These are phyloP conservation scores for Trichoderma semiorbis DNA, from an alignment of 2,329 filamentous ascomycete species.

Conservation along the genomic window DNA sequence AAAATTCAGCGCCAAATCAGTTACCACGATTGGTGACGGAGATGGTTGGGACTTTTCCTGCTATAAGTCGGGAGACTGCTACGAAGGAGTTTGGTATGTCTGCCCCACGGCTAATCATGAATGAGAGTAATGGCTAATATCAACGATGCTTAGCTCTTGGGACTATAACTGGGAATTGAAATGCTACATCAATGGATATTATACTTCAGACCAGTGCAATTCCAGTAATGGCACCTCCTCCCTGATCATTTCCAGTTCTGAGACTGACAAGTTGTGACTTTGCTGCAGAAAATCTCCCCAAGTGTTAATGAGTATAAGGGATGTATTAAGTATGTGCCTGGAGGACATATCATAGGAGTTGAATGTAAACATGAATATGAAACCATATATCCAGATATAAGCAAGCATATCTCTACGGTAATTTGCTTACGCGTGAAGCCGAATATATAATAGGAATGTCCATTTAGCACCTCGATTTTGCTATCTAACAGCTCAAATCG, in stretches of 20 bases:
- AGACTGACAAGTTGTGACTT: background rate
- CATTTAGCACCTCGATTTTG: background rate
- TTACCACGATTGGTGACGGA: slow-evolving; percentile 4
- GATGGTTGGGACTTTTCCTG: slow-evolving; percentile 7
- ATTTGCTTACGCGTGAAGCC: background rate
- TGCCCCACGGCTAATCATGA: too few species aligned
- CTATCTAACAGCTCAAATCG: background rate
- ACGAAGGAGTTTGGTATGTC: background rate
- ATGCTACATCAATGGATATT: slow-evolving; percentile 4
- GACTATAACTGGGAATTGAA: background rate
- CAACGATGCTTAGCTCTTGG: background rate
- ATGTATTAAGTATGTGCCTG: background rate
- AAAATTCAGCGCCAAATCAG: background rate
- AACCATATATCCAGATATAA: too few species aligned
- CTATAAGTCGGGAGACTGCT: slow-evolving; percentile 4
- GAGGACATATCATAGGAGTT: background rate
- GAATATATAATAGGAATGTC: background rate
- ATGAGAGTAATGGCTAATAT: background rate
- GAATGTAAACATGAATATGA: too few species aligned
- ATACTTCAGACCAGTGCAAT: slow-evolving; percentile 3
- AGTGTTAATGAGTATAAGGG: background rate
- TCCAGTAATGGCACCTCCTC: background rate
- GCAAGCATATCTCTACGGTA: fast-evolving
- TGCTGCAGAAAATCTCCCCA: background rate
- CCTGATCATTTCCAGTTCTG: background rate